phyloP scores from a whole-genome alignment of 768 basidiomycete genomes.

The Collybiopsis luxurians region DNA sequence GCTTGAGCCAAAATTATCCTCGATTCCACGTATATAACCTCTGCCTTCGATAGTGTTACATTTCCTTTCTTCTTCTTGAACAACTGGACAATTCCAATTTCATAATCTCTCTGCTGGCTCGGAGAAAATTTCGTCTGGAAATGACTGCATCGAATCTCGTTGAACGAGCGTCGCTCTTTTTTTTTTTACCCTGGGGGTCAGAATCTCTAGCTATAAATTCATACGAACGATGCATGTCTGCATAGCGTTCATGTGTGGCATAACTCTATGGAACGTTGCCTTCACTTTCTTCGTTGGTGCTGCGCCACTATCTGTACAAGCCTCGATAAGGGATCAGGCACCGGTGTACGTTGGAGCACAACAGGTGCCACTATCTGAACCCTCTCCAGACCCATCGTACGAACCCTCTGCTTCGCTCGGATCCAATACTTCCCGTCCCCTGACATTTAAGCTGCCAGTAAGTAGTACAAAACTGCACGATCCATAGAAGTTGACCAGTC shows the following conservation, averaged over 20 bases:
- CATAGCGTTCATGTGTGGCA: background rate
- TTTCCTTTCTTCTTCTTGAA: no score
- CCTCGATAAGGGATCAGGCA: background rate
- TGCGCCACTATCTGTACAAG: background rate
- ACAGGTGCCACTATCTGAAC: background rate
- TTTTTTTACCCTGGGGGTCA: no score
- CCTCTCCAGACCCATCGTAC: background rate
- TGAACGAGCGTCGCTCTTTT: no score
- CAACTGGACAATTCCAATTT: no score
- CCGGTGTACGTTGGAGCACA: background rate
- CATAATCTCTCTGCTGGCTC: no score
- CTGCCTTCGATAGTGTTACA: no score
- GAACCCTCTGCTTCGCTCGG: background rate
- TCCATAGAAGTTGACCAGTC: no score
- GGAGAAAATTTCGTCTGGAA: no score
- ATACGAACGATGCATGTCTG: background rate
- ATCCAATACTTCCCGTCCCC: background rate
- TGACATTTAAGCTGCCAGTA: background rate
- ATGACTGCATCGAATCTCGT: no score
- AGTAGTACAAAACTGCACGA: background rate
- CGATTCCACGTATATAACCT: no score
- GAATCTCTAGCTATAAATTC: no score
- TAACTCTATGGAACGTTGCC: background rate
- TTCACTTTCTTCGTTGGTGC: background rate
- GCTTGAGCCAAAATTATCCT: no score